Conservation (phyloP, 2,329 filamentous ascomycete genomes). For the Colletotrichum paranaense region DNA sequence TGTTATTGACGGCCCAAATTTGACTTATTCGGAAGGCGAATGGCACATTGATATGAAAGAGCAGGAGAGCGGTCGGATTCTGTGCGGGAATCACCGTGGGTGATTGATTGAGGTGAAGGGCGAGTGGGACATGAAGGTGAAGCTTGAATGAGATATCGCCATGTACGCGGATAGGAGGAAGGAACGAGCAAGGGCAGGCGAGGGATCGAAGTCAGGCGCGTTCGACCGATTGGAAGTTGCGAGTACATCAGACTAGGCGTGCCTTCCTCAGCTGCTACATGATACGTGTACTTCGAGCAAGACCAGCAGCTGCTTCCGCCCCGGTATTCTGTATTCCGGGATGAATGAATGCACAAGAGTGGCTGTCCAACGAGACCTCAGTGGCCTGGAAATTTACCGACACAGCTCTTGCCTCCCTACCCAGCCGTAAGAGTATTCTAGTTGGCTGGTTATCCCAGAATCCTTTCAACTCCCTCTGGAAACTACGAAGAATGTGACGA, state of each 20-base stretch:
- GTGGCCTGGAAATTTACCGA: background rate
- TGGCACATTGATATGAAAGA: background rate
- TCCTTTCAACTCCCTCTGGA: background rate
- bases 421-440: background rate
- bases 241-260: background rate
- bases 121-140: background rate
- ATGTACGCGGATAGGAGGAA: background rate
- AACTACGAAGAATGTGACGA: background rate
- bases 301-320: background rate
- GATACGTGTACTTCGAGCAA: background rate
- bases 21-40: background rate
- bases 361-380: background rate
- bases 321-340: background rate
- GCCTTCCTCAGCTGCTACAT: background rate
- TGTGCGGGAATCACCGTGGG: background rate
- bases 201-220: background rate
- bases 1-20: background rate
- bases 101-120: background rate
- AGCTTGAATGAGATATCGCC: background rate
- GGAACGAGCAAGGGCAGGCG: background rate
- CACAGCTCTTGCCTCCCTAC: background rate
- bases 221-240: background rate
- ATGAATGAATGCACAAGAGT: background rate
- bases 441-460: background rate
- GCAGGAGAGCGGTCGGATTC: background rate